These are phyloP conservation scores for Elsinoe batatas DNA, from an alignment of 2,329 filamentous ascomycete species.

Conservation along the genomic window DNA sequence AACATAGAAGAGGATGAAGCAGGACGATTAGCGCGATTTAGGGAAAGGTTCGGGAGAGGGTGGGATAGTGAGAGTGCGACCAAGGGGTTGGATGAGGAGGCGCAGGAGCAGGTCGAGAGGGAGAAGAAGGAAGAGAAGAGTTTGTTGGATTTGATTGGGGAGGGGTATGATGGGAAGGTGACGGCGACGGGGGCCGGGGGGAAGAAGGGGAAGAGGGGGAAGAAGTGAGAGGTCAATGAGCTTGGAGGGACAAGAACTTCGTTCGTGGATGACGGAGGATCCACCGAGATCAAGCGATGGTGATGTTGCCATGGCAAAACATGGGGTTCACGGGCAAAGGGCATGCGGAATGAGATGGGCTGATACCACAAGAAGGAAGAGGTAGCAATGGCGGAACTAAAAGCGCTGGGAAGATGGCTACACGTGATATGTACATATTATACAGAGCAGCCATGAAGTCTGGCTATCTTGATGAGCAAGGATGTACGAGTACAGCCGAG, in stretches of 20 bases:
- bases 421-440: constrained; percentile 2
- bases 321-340: too few species aligned
- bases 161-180: constrained; percentile 33
- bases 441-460: background rate
- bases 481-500: background rate
- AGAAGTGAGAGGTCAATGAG: constrained; percentile 8
- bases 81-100: constrained; percentile 14
- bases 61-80: constrained; percentile 55
- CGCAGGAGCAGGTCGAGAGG: constrained; percentile 6
- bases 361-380: too few species aligned
- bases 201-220: constrained; percentile 29
- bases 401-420: too few species aligned
- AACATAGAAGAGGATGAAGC: constrained; percentile 95
- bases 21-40: constrained; percentile 76
- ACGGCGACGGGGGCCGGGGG: constrained; percentile 32
- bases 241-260: too few species aligned
- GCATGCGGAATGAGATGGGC: too few species aligned
- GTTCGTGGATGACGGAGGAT: too few species aligned
- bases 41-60: constrained; percentile 68
- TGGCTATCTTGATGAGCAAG: background rate
- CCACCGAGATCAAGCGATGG: too few species aligned
- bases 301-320: too few species aligned
- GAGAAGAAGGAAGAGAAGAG: constrained; percentile 30
- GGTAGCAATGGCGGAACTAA: too few species aligned
- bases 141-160: constrained; percentile 46